Base-by-base conservation (phyloP, 257 asterid species). In the Petunia secreta region DNA sequence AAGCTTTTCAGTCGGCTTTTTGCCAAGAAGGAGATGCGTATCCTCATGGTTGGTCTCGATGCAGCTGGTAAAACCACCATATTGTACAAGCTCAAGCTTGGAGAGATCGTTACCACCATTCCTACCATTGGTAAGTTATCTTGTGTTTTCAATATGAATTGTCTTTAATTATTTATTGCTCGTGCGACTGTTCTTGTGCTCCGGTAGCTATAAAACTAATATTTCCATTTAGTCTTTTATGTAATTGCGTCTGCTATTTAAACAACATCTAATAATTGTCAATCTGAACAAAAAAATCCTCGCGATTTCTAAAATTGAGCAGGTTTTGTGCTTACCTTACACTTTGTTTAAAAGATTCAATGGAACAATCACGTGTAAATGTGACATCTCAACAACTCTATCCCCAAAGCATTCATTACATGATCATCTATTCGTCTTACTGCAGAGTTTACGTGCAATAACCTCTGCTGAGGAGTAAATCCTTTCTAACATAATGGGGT, bases 1-100 rank as follows among this genome's bases (percentile, higher is more conserved):
- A 92, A 92, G 91, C 94, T 92, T 76, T 92, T 92, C 84, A 90
- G 95, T 75, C 88, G 92, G 52, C 88, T 92, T 48, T 92, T 92
- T 81, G 97, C 97, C 84, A 92, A 90, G 88, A 92, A 84, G 89
- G 94, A 92, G 89, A 92, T 92, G 97, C 85, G 94, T 14, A 92
- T 92, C 60, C 92, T 92, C 81, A 92, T 92, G 97, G 93, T 92
- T 41, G 97, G 97, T 89, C 94, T 92, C 9, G 97, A 90, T 83
- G 97, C 94, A 55, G 97, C 97, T 80, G 97, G 97, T 89, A 92
- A 92, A 89, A 92, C 97, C 77, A 92, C 97, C 2, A 92, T 92
- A 81, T 83, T 92, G 89, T 92, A 92, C 88, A 92, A 92, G 80
- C 92, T 92, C 85, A 92, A 92, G 95, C 86, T 92, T 84, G 97